Percentiles rank a stretch among this genome's conserved stretches.
phyloP scores from a whole-genome alignment of 129 eudicot species.

The Ambrosia artemisiifolia region DNA sequence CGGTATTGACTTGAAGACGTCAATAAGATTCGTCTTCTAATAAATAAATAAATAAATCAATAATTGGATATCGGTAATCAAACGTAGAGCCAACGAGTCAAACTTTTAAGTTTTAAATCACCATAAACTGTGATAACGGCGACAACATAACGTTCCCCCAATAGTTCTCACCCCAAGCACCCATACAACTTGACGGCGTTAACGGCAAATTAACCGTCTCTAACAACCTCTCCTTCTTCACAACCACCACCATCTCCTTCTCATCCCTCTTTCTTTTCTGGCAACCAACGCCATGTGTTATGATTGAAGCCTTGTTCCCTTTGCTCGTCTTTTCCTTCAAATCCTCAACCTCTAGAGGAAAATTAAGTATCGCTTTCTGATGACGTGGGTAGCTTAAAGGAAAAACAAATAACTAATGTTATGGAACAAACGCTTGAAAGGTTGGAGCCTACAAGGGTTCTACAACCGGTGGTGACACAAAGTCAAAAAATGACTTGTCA shows the following conservation, averaged over 20 bases:
- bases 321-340: background rate
- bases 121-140: background rate
- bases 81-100: background rate
- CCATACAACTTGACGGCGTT: slow-evolving; percentile 22
- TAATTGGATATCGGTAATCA: too few relatives aligned
- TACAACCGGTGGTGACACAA: too few relatives aligned
- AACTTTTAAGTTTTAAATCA: background rate
- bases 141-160: background rate
- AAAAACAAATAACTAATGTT: too few relatives aligned
- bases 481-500: too few relatives aligned
- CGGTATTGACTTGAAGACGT: background rate
- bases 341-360: slow-evolving; percentile 13
- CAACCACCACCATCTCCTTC: slow-evolving; percentile 15
- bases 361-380: slow-evolving; percentile 22
- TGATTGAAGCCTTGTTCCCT: background rate
- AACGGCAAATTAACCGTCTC: slow-evolving; percentile 9
- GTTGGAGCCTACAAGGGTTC: too few relatives aligned
- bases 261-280: slow-evolving; percentile 12
- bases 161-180: slow-evolving; percentile 2
- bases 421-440: too few relatives aligned
- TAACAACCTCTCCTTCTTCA: slow-evolving; percentile 15
- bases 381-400: too few relatives aligned
- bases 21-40: background rate
- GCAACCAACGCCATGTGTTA: background rate
- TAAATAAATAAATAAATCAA: background rate